These are phyloP conservation scores for Ceratocystis destructans DNA, from an alignment of 2,329 filamentous ascomycete genomes.

Conservation along the genomic window DNA sequence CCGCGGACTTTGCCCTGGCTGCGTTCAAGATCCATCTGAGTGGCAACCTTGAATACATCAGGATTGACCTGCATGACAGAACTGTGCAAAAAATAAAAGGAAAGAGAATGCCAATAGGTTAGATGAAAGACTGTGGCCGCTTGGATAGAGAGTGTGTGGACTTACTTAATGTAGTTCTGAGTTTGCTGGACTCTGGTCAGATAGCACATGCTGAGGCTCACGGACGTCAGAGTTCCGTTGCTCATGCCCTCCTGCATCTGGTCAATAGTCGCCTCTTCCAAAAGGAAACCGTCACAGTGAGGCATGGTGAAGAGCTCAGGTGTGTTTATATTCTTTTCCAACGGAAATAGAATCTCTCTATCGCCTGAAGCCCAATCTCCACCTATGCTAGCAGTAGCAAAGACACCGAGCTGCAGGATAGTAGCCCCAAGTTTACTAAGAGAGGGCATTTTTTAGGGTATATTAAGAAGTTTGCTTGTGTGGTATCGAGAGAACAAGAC, in stretches of 20 bases:
- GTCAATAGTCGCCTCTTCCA: constrained; percentile 59
- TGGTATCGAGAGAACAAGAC: no score
- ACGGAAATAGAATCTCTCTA: constrained; percentile 25
- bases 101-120: not conserved
- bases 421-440: not conserved
- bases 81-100: constrained; percentile 24
- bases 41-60: constrained; percentile 49
- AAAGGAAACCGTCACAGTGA: constrained; percentile 42
- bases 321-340: constrained; percentile 28
- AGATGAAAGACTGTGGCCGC: not conserved
- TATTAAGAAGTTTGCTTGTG: not conserved
- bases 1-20: constrained; percentile 42
- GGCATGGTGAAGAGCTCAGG: constrained; percentile 46
- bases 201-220: constrained; percentile 49
- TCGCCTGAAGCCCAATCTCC: constrained; percentile 1
- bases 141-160: constrained; percentile 1
- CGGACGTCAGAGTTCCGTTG: constrained; percentile 41
- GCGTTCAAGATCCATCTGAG: constrained; percentile 46
- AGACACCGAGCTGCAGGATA: not conserved
- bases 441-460: not conserved
- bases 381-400: not conserved
- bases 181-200: constrained; percentile 47
- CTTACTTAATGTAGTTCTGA: constrained; percentile 49
- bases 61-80: constrained; percentile 55
- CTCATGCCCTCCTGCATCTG: constrained; percentile 47